Percentiles rank a stretch among this genome's conserved stretches.
Evolutionary conservation across 2,329 filamentous ascomycete genomes (phyloP).

Genomic region (Blastomyces percursus): DNA sequence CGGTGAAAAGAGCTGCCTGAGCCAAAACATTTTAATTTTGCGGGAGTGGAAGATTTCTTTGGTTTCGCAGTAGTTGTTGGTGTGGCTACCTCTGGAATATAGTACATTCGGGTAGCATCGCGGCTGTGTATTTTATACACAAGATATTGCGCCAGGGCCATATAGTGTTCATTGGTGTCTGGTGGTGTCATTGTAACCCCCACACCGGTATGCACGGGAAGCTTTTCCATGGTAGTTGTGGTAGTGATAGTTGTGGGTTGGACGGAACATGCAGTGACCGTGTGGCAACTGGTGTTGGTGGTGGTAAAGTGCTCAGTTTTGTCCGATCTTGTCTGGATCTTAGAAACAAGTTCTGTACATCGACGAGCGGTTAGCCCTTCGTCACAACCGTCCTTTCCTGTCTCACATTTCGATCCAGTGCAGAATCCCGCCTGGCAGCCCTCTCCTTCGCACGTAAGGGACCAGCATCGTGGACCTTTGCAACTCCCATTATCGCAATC

Average conservation of each 20-base stretch:
- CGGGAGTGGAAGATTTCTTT: neutral
- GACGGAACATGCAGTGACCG: neutral
- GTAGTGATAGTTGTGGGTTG: constrained; percentile 3
- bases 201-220: neutral
- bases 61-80: neutral
- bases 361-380: neutral
- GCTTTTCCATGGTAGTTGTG: neutral
- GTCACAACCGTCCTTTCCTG: neutral
- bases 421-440: neutral
- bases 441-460: neutral
- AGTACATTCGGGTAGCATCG: neutral
- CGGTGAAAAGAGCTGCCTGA: neutral
- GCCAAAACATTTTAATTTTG: neutral
- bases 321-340: neutral
- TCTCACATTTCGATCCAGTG: neutral
- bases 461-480: neutral
- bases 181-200: neutral
- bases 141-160: neutral
- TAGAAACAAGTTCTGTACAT: neutral
- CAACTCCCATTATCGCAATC: constrained; percentile 2
- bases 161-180: neutral
- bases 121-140: neutral
- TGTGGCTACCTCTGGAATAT: neutral
- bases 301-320: neutral
- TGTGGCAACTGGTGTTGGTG: neutral